A percentile compares a stretch with the other conserved stretches of the same genome.
Conservation (phyloP, 2,329 filamentous ascomycete genomes). For the Amesomyces nigricolor region DNA sequence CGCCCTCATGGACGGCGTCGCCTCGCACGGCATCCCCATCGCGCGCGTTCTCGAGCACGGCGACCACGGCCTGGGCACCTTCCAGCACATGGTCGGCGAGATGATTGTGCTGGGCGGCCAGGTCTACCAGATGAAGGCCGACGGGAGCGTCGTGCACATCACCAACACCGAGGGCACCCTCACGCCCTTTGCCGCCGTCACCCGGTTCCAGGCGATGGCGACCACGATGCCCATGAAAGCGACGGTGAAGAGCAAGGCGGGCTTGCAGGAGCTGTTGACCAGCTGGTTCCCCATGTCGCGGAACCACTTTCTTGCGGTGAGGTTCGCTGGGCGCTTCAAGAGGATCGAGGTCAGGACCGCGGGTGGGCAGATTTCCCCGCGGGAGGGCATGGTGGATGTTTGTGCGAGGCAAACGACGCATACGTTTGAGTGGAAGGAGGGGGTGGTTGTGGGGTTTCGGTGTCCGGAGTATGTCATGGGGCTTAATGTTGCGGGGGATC, state of each 20-base stretch:
- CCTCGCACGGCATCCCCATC: constrained; percentile 30
- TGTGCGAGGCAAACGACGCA: constrained; percentile 29
- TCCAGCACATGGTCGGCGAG: constrained; percentile 32
- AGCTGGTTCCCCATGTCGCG: constrained; percentile 24
- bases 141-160: constrained; percentile 29
- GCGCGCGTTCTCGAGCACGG: constrained; percentile 29
- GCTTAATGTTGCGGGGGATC: constrained; percentile 33
- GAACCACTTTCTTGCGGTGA: constrained; percentile 31
- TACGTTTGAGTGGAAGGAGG: constrained; percentile 26
- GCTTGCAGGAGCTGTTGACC: constrained; percentile 25
- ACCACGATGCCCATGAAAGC: constrained; percentile 14
- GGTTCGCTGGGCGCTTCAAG: constrained; percentile 30
- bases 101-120: constrained; percentile 33
- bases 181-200: constrained; percentile 33
- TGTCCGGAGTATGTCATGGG: constrained; percentile 31
- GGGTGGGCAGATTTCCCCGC: constrained; percentile 28
- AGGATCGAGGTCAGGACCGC: constrained; percentile 31
- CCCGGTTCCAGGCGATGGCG: constrained; percentile 28
- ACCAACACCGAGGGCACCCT: constrained; percentile 24
- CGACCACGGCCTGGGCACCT: constrained; percentile 34
- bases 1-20: constrained; percentile 34
- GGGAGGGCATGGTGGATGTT: constrained; percentile 29
- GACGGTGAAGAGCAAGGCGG: constrained; percentile 27
- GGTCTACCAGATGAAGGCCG: constrained; percentile 34
- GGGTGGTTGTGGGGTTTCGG: constrained; percentile 32